Percentiles rank a stretch among this genome's conserved stretches.
phyloP scores from a whole-genome alignment of 805 yeast species.

The Zygoascus flipseniorum region DNA sequence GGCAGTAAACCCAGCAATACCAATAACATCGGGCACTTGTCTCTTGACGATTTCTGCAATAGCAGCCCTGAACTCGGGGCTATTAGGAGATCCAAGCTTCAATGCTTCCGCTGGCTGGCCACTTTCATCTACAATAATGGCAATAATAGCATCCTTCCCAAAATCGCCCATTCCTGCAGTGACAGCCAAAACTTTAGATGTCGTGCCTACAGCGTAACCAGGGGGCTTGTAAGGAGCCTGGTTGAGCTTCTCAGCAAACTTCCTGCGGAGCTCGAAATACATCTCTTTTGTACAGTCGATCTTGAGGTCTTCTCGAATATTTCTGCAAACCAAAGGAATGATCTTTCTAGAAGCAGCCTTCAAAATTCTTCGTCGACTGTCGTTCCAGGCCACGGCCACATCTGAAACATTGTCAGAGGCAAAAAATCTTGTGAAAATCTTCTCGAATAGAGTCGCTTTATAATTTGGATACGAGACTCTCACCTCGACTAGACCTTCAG shows the following conservation, averaged over 20 bases:
- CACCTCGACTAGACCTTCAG: slow-evolving; percentile 60
- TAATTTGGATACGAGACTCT: slow-evolving; percentile 47
- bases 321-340: slow-evolving; percentile 57
- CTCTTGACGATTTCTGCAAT: slow-evolving; percentile 52
- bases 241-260: slow-evolving; percentile 64
- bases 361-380: slow-evolving; percentile 58
- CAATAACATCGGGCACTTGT: slow-evolving; percentile 82
- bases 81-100: slow-evolving; percentile 70
- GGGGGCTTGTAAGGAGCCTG: slow-evolving; percentile 91
- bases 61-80: slow-evolving; percentile 54
- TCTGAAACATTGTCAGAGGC: slow-evolving; percentile 53
- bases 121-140: slow-evolving; percentile 65
- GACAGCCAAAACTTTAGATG: slow-evolving; percentile 74
- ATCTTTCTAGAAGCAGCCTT: slow-evolving; percentile 59
- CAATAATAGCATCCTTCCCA: slow-evolving; percentile 78
- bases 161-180: slow-evolving; percentile 81
- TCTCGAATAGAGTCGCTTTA: slow-evolving; percentile 32
- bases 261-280: slow-evolving; percentile 58
- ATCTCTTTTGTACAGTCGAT: slow-evolving; percentile 66
- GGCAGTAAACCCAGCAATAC: slow-evolving; percentile 79
- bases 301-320: slow-evolving; percentile 75
- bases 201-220: slow-evolving; percentile 68
- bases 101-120: slow-evolving; percentile 70
- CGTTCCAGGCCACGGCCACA: slow-evolving; percentile 69
- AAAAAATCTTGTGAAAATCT: slow-evolving; percentile 29